Evolutionary conservation across 495 filamentous ascomycete species (phyloP), one percentile per base, ranked within the genome.

Genomic region (Penicillium cosmopolitanum): DNA sequence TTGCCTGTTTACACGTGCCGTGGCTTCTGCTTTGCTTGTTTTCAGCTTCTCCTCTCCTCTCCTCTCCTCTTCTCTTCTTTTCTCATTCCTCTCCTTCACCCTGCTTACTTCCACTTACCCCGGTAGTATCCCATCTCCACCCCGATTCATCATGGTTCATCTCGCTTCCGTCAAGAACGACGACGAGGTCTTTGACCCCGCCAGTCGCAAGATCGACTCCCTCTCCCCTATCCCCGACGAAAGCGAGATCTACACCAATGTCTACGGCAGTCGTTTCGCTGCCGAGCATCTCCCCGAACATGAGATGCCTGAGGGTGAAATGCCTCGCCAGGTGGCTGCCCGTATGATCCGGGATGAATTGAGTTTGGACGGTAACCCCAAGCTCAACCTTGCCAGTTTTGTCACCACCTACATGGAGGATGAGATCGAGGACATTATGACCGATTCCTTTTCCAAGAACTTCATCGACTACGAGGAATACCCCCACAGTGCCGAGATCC

Each of bases 381-480:
- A 90, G 83, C 82, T 93, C 58, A 93, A 96, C 51, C 60, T 70
- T 50, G 68, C 68, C 44, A 66, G 60, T 54, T 70, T 70, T 23
- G 65, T 68, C 16, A 70, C 68, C 10, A 68, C 68, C 42, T 71
- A 71, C 61, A 71, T 66, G 63, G 92, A 96, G 76, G 89, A 95
- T 56, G 92, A 96, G 76, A 91, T 87, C 21, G 91, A 96, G 77
- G 87, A 92, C 73, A 86, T 96, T 72, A 96, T 96, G 92, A 81
- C 86, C 71, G 91, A 96, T 60, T 84, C 87, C 64, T 88, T 96
- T 68, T 84, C 88, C 70, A 96, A 96, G 77, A 96, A 96, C 81
- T 96, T 96, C 82, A 91, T 90, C 78, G 90, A 93, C 72, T 96
- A 95, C 74, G 92, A 95, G 73, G 90, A 96, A 74, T 95, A 96